These are phyloP conservation scores for Lactarius evosmus DNA, from an alignment of 768 basidiomycete species.

Conservation along the genomic window DNA sequence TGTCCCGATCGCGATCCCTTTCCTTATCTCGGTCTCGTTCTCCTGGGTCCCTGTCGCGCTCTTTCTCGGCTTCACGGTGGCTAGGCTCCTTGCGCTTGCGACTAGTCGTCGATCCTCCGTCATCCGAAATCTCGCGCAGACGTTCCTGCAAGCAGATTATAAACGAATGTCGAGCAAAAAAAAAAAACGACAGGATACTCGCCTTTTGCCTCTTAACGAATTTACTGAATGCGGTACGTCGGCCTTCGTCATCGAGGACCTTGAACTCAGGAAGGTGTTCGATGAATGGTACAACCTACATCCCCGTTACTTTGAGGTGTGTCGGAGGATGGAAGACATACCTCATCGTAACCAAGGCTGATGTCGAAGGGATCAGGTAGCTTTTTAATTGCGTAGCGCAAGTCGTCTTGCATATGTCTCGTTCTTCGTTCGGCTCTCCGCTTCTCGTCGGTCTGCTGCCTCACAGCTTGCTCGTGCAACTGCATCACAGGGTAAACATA, in stretches of 20 bases:
- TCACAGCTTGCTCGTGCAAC: conserved; percentile 69
- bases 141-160: conserved; percentile 54
- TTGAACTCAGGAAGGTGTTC: conserved; percentile 83
- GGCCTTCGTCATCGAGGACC: conserved; percentile 80
- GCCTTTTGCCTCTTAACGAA: conserved; percentile 91
- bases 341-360: conserved; percentile 74
- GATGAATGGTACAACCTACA: conserved; percentile 69
- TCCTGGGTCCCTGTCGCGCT: conserved; percentile 41
- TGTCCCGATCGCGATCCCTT: conserved; percentile 33
- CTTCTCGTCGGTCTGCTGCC: conserved; percentile 82
- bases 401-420: conserved; percentile 89
- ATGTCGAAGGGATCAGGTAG: conserved; percentile 79
- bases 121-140: conserved; percentile 71
- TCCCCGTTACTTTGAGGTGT: conserved; percentile 18
- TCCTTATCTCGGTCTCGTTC: conserved; percentile 38
- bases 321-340: conserved; percentile 37
- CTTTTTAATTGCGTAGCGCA: conserved; percentile 94
- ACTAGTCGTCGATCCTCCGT: conserved; percentile 76
- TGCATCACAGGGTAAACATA: conserved; percentile 34
- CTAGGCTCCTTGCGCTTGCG: conserved; percentile 75
- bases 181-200: neutral
- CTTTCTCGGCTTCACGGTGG: conserved; percentile 30
- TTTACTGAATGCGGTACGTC: conserved; percentile 80
- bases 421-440: conserved; percentile 79
- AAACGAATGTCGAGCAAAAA: neutral